Percentiles rank a stretch among this genome's conserved stretches.
Evolutionary conservation across 2,329 filamentous ascomycete species (phyloP).

Genomic region (Bertia moriformis): DNA sequence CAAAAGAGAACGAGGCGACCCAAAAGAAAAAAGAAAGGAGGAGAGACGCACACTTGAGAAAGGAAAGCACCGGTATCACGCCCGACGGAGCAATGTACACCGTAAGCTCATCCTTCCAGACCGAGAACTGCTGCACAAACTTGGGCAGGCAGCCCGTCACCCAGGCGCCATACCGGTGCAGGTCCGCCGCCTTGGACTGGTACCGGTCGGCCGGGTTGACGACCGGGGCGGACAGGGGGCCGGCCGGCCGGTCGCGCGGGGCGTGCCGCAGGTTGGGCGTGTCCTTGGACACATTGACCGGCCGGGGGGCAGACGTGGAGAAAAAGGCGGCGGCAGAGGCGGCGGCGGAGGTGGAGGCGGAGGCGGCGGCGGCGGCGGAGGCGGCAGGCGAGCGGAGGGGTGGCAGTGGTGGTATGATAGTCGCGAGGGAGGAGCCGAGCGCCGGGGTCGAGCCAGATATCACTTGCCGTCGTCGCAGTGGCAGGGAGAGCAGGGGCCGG

Average conservation of each 20-base stretch:
- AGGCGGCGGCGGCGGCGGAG: constrained; percentile 13
- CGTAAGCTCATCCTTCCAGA: constrained; percentile 98
- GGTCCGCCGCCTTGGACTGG: constrained; percentile 67
- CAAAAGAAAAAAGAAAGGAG: no score
- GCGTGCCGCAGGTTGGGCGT: constrained; percentile 54
- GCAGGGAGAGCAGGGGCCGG: no score
- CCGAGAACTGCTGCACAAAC: constrained; percentile 97
- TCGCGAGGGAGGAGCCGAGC: no score
- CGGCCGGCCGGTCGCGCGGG: constrained; percentile 39
- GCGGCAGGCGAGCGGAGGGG: constrained; percentile 33
- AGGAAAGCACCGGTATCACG: constrained; percentile 80
- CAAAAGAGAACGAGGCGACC: no score
- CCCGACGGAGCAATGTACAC: constrained; percentile 82
- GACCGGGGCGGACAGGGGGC: constrained; percentile 65
- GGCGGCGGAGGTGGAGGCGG: constrained; percentile 13
- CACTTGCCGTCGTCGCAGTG: no score
- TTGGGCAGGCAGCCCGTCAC: constrained; percentile 92
- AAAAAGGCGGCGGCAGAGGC: no score
- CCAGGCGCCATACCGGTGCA: constrained; percentile 94
- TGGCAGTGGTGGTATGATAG: constrained; percentile 38
- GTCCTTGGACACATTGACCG: constrained; percentile 37
- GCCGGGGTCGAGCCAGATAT: no score
- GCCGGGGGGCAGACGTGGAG: constrained; percentile 35
- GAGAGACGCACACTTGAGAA: constrained; percentile 64
- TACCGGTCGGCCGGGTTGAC: constrained; percentile 92